Evolutionary conservation across 1,139 yeast genomes (phyloP), one percentile per base, ranked within the genome.

Genomic region (Saccharomycopsis hybrid): DNA sequence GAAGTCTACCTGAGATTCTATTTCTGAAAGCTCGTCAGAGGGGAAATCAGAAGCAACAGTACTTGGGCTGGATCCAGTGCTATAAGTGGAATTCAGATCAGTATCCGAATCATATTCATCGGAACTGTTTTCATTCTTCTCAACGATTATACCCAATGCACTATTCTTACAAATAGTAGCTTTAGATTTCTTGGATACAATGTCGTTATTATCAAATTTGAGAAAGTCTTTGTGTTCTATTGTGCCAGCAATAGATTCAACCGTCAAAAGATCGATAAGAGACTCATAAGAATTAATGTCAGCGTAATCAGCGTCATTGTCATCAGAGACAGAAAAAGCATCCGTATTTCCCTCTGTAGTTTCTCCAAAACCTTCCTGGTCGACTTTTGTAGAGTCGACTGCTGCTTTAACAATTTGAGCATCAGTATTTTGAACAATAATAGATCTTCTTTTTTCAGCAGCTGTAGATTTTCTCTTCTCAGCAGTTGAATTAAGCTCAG

Each of bases 221-320:
- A 48, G 43, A 45, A 48, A 50, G 31, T 47, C 47, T 36, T 50
- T 50, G 42, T 40, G 32, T 28, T 51, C 54, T 5, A 51, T 31
- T 8, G 54, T 51, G 25, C 54, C 54, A 27, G 54, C 51, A 47
- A 42, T 43, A 13, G 55, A 47, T 27, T 43, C 42, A 32, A 50
- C 46, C 2, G 55, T 41, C 11, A 42, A 29, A 3, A 50, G 36
- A 37, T 52, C 53, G 35, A 41, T 41, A 7, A 46, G 27, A 13
- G 28, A 44, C 35, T 47, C 50, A 37, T 40, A 44, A 18, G 45
- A 33, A 24, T 38, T 33, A 41, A 46, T 30, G 28, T 48, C 43
- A 13, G 48, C 51, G 27, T 42, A 48, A 4, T 50, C 49, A 39
- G 38, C 49, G 18, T 18, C 18, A 18, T 18, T 18, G 18, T 18